phyloP scores from a whole-genome alignment of 2,329 filamentous ascomycete genomes.

The Paraphaeosphaeria minitans region DNA sequence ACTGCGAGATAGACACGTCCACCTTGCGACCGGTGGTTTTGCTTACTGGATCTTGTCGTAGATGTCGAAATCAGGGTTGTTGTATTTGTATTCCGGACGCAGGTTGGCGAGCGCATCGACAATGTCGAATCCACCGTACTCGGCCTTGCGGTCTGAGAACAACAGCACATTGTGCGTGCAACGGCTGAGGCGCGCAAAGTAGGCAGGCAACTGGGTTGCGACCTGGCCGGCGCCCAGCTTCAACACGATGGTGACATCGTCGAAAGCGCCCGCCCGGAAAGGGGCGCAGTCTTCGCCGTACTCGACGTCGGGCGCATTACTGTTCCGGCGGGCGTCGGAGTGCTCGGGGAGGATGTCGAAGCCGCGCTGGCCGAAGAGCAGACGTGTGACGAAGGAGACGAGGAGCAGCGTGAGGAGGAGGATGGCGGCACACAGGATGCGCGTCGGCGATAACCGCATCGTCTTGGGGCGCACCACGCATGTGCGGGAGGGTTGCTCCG shows the following conservation, averaged over 20 bases:
- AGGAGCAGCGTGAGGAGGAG: slow-evolving; percentile 30
- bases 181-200: slow-evolving; percentile 60
- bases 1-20: too few species aligned
- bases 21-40: too few species aligned
- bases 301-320: slow-evolving; percentile 24
- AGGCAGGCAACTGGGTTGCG: slow-evolving; percentile 60
- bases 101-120: slow-evolving; percentile 54
- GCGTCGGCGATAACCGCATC: slow-evolving; percentile 43
- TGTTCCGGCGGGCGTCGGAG: slow-evolving; percentile 24
- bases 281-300: slow-evolving; percentile 42
- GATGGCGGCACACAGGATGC: slow-evolving; percentile 38
- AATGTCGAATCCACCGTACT: slow-evolving; percentile 56
- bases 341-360: slow-evolving; percentile 38
- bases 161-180: slow-evolving; percentile 62
- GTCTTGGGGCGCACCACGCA: slow-evolving; percentile 2
- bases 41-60: slow-evolving; percentile 52
- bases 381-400: slow-evolving; percentile 25
- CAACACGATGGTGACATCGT: slow-evolving; percentile 60
- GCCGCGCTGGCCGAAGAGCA: slow-evolving; percentile 36
- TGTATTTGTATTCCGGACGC: slow-evolving; percentile 44
- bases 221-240: slow-evolving; percentile 65
- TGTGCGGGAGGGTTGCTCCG: not conserved
- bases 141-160: slow-evolving; percentile 64
- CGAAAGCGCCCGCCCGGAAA: slow-evolving; percentile 39
- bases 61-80: slow-evolving; percentile 57